Evolutionary conservation across 1,284 basidiomycete genomes (phyloP).

Genomic region (Ganoderma lingzhi): DNA sequence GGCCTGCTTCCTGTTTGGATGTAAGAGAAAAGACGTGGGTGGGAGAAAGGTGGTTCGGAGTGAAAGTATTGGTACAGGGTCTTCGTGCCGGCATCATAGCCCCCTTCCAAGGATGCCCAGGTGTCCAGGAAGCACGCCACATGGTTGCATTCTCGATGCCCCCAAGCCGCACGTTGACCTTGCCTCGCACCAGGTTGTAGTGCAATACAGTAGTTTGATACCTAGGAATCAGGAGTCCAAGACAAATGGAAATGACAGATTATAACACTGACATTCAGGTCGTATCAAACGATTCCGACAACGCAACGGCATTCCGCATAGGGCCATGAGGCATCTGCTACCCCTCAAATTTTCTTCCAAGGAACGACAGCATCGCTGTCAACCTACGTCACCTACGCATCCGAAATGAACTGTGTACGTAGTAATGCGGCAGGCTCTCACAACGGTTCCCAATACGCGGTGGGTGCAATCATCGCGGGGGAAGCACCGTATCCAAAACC

Average conservation of each 20-base stretch:
- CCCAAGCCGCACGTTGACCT: not conserved
- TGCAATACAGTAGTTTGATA: not conserved
- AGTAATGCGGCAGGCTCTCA: not conserved
- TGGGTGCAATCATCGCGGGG: not conserved
- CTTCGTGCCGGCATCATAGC: constrained; percentile 1
- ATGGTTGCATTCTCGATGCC: not conserved
- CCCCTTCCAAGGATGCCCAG: not conserved
- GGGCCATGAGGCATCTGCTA: not conserved
- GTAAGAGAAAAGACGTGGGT: not conserved
- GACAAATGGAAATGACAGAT: not conserved
- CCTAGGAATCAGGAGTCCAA: not conserved
- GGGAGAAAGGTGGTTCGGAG: not conserved
- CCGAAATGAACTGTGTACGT: not conserved
- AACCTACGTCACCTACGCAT: not conserved
- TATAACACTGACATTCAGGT: not conserved
- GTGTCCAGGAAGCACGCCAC: not conserved
- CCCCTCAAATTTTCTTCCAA: not conserved
- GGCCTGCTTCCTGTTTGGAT: not conserved
- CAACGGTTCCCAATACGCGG: not conserved
- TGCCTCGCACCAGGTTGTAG: not conserved
- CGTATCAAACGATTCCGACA: not conserved
- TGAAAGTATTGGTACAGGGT: not conserved
- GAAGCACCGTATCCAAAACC: not conserved
- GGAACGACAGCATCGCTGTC: not conserved
- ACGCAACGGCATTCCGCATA: not conserved